phyloP scores from a whole-genome alignment of 2,329 filamentous ascomycete species.

The Penicillium sp. region DNA sequence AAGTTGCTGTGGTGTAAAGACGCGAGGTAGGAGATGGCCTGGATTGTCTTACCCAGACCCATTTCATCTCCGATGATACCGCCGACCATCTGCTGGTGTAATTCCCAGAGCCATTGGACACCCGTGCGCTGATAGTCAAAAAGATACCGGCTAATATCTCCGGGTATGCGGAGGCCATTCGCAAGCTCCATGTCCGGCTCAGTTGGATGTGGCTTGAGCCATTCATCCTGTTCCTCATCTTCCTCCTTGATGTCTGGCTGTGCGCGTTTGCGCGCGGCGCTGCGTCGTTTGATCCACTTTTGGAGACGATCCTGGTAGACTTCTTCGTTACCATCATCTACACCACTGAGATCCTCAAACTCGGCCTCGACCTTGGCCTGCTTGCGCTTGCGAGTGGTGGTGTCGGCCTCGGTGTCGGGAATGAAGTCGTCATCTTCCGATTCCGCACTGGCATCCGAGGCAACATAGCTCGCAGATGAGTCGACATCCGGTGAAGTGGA shows the following conservation, averaged over 20 bases:
- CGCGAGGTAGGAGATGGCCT: conserved; percentile 76
- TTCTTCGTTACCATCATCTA: conserved; percentile 86
- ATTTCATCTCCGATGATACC: conserved; percentile 97
- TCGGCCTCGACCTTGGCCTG: conserved; percentile 33
- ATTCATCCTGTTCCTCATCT: conserved; percentile 52
- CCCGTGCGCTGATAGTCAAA: conserved; percentile 98
- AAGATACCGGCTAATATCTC: conserved; percentile 85
- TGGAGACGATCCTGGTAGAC: conserved; percentile 71
- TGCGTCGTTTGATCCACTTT: conserved; percentile 66
- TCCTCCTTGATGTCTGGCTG: conserved; percentile 38
- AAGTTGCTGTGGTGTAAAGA: conserved; percentile 87
- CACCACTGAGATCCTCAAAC: conserved; percentile 55
- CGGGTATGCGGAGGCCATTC: conserved; percentile 73
- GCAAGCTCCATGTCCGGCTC: conserved; percentile 70
- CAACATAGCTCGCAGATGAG: conserved; percentile 34
- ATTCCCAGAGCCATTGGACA: conserved; percentile 91
- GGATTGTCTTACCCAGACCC: conserved; percentile 94
- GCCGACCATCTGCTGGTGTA: conserved; percentile 83
- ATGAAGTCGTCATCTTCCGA: conserved; percentile 38
- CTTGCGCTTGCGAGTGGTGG: conserved; percentile 19
- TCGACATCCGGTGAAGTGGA: conserved; percentile 20
- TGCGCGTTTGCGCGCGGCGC: conserved; percentile 53
- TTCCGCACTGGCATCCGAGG: conserved; percentile 26
- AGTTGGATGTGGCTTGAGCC: conserved; percentile 81
- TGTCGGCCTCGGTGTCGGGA: conserved; percentile 27